A percentile compares a stretch with the other conserved stretches of the same genome.
phyloP scores from a whole-genome alignment of 306 rosid genomes.

The Rosa lucieae region DNA sequence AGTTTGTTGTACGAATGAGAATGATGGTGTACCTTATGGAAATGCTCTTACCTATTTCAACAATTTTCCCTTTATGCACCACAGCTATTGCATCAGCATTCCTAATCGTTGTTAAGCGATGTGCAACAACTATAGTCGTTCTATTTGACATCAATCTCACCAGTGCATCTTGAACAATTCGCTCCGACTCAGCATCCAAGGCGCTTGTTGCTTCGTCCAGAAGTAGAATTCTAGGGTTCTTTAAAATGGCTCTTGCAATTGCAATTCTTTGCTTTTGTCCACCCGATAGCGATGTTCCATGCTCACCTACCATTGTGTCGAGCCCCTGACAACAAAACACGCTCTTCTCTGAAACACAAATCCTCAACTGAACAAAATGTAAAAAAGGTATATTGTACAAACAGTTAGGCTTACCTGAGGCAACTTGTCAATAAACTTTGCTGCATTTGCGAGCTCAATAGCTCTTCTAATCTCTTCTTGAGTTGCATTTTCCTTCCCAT shows the following conservation, averaged over 20 bases:
- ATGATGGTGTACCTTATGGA: neutral
- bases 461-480: slow-evolving; percentile 61
- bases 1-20: neutral
- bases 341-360: neutral
- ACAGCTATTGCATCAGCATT: slow-evolving; percentile 83
- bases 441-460: slow-evolving; percentile 78
- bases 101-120: slow-evolving; percentile 87
- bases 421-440: slow-evolving; percentile 71
- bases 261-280: slow-evolving; percentile 99
- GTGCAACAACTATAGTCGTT: slow-evolving; percentile 87
- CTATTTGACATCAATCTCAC: slow-evolving; percentile 60
- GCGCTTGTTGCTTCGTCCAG: slow-evolving; percentile 98
- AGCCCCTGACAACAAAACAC: slow-evolving; percentile 55
- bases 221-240: slow-evolving; percentile 87
- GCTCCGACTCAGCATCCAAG: slow-evolving; percentile 85
- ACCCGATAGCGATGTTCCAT: slow-evolving; percentile 91
- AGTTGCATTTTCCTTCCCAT: slow-evolving; percentile 81
- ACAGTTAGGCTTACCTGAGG: slow-evolving; percentile 45
- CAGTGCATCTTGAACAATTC: slow-evolving; percentile 85
- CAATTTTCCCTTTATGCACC: slow-evolving; percentile 77
- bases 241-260: slow-evolving; percentile 88
- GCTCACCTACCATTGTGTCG: slow-evolving; percentile 83
- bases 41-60: slow-evolving; percentile 56
- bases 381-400: neutral
- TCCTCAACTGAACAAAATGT: neutral